Conservation (phyloP, 2,329 filamentous ascomycete genomes). For the Epicoccum sorghinum region DNA sequence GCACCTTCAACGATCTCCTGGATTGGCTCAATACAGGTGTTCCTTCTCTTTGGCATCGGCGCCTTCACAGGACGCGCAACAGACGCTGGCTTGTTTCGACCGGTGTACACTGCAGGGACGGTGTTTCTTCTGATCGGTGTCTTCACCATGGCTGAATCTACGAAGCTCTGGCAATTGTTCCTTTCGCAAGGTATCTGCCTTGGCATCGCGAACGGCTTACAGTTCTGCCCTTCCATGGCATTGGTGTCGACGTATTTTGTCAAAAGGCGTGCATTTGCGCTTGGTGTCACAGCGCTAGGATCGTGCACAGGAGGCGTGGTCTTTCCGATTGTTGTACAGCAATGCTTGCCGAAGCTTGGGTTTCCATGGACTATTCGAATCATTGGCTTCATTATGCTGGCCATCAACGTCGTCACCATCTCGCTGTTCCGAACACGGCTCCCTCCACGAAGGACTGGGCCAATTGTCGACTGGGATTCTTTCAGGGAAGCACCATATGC, state of each 20-base stretch:
- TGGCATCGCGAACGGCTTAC: conserved; percentile 59
- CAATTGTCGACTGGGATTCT: conserved; percentile 49
- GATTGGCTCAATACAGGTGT: conserved; percentile 42
- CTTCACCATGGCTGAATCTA: conserved; percentile 37
- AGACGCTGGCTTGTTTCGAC: conserved; percentile 40
- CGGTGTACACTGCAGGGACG: conserved; percentile 33
- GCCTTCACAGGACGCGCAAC: conserved; percentile 39
- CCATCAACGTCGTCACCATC: conserved; percentile 40
- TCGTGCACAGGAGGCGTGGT: conserved; percentile 39
- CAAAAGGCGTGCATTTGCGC: conserved; percentile 36
- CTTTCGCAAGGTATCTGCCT: conserved; percentile 62
- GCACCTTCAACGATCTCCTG: conserved; percentile 44
- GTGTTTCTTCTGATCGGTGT: conserved; percentile 44
- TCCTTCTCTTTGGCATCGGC: conserved; percentile 40
- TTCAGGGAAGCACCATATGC: conserved; percentile 51
- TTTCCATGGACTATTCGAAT: conserved; percentile 69
- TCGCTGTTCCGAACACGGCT: conserved; percentile 46
- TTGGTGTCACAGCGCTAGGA: conserved; percentile 37
- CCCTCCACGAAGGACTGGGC: conserved; percentile 50
- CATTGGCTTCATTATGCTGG: conserved; percentile 65
- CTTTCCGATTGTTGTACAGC: conserved; percentile 42
- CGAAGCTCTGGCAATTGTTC: conserved; percentile 43
- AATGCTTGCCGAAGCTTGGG: conserved; percentile 38
- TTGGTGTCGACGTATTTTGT: conserved; percentile 55
- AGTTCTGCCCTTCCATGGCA: conserved; percentile 60